A percentile compares a stretch with the other conserved stretches of the same genome.
phyloP scores from a whole-genome alignment of 2,329 filamentous ascomycete genomes.

The Phialocephala sp. region DNA sequence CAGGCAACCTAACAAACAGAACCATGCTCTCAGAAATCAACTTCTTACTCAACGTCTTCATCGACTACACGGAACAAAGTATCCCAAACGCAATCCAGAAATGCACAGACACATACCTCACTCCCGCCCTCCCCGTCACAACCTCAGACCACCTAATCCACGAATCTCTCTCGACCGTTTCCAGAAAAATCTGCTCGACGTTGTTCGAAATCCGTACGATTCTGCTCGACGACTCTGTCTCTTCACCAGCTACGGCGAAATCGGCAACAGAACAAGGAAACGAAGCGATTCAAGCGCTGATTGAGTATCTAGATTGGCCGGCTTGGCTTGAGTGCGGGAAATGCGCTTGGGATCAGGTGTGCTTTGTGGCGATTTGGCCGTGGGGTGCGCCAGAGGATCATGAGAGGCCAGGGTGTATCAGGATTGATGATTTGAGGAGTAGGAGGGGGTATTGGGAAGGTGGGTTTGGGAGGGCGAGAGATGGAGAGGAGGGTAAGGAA shows the following conservation, averaged over 20 bases:
- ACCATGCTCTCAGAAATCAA: conserved; percentile 48
- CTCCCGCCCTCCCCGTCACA: conserved; percentile 45
- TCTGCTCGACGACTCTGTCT: conserved; percentile 15
- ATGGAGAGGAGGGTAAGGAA: background rate
- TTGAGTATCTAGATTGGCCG: conserved; percentile 61
- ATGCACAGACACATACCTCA: conserved; percentile 55
- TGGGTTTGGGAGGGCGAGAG: background rate
- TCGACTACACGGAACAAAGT: conserved; percentile 50
- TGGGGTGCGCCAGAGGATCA: conserved; percentile 61
- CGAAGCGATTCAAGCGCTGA: conserved; percentile 44
- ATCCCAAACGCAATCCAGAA: conserved; percentile 48
- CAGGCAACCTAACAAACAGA: conserved; percentile 11
- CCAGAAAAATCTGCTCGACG: conserved; percentile 48
- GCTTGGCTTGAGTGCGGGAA: conserved; percentile 62
- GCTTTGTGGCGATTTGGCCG: conserved; percentile 70
- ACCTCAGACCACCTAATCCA: conserved; percentile 52
- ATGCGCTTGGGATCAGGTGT: conserved; percentile 60
- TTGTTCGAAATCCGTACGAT: conserved; percentile 34
- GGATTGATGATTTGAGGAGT: conserved; percentile 25
- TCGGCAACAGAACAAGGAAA: conserved; percentile 12
- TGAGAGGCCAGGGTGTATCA: conserved; percentile 52
- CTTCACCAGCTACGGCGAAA: background rate
- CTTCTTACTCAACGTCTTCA: conserved; percentile 49
- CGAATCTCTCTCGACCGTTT: conserved; percentile 49
- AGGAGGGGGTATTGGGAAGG: conserved; percentile 28